phyloP scores from a whole-genome alignment of 2,329 filamentous ascomycete species.

The Aspergillus sp. region DNA sequence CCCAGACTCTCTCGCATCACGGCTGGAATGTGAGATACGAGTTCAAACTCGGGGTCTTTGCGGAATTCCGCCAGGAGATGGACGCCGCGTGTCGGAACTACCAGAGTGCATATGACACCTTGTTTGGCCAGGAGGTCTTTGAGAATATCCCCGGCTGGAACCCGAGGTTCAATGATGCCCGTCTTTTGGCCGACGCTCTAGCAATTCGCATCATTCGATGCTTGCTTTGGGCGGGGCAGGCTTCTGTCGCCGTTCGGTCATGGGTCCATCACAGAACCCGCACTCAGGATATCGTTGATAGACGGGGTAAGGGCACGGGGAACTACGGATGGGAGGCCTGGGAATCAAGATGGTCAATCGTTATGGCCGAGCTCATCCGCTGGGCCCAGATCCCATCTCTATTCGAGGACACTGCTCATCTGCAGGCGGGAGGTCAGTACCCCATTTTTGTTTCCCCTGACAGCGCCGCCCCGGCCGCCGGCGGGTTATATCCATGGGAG shows the following conservation, averaged over 20 bases:
- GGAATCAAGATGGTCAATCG: slow-evolving; percentile 64
- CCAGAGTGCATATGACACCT: slow-evolving; percentile 72
- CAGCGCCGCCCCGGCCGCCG: slow-evolving; percentile 40
- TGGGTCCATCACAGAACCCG: slow-evolving; percentile 72
- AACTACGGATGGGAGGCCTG: slow-evolving; percentile 94
- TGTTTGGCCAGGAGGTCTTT: slow-evolving; percentile 75
- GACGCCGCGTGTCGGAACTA: slow-evolving; percentile 79
- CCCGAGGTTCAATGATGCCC: slow-evolving; percentile 82
- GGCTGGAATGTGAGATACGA: slow-evolving; percentile 94
- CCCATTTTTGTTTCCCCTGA: slow-evolving; percentile 41
- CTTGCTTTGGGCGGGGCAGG: slow-evolving; percentile 67
- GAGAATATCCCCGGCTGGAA: slow-evolving; percentile 86
- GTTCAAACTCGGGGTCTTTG: slow-evolving; percentile 82
- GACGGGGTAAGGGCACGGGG: slow-evolving; percentile 71
- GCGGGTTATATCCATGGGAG: slow-evolving; percentile 49
- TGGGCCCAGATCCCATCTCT: slow-evolving; percentile 43
- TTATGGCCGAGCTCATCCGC: slow-evolving; percentile 52
- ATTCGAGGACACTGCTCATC: slow-evolving; percentile 17
- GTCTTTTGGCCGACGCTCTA: slow-evolving; percentile 72
- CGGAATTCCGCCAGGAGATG: slow-evolving; percentile 88
- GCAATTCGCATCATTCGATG: slow-evolving; percentile 74
- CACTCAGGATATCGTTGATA: slow-evolving; percentile 67
- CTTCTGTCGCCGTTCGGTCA: slow-evolving; percentile 66
- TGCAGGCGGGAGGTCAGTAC: slow-evolving; percentile 17
- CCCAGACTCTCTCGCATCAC: slow-evolving; percentile 70